Base-by-base conservation (phyloP, 164 flowering plant species). In the Nymphaea thermarum region DNA sequence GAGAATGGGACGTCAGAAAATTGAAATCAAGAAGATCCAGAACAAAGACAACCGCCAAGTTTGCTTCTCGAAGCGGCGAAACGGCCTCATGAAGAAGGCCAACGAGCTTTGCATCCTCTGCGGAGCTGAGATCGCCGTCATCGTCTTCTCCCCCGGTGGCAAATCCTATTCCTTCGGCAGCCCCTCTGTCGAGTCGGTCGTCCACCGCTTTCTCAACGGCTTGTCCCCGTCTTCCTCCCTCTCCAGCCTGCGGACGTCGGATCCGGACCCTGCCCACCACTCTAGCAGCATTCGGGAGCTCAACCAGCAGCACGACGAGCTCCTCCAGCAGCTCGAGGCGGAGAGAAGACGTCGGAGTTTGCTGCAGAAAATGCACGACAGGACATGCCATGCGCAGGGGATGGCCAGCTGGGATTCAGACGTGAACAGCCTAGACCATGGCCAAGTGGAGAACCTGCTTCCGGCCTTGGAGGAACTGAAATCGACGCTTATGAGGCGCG, bases 41-140 rank as follows among this genome's bases (percentile, higher is more conserved):
- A 68, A 68, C 71, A 44, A 43, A 4, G 65, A 68, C 60, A 63
- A 62, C 3, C 71, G 36, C n/a, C 71, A 68, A 44, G 71, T 68
- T 1, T 43, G 43, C 55, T 68, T 68, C 65, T 68, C 71, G 7
- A 68, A 62, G 59, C 65, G 65, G 4, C 42, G 65, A 0, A 7
- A 17, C 1, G 65, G 71, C 25, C 66, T 68, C 42, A 42, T 62
- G 57, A 68, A 62, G 65, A 68, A 68, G 43, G 71, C 71, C 3
- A 43, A 53, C 59, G 71, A 68, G 42, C 71, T 68, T 2, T 68
- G 65, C 65, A 62, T 68, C 16, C 42, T 61, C 1, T 62, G 65
- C 43, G 65, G 71, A 1, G 65, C 45, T 6, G 60, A 62, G 65
- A 62, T 68, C 11, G 65, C 65, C 43, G 62, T 62, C 16, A 61